phyloP scores from a whole-genome alignment of 768 basidiomycete species.

The Asterophora lycoperdoides region DNA sequence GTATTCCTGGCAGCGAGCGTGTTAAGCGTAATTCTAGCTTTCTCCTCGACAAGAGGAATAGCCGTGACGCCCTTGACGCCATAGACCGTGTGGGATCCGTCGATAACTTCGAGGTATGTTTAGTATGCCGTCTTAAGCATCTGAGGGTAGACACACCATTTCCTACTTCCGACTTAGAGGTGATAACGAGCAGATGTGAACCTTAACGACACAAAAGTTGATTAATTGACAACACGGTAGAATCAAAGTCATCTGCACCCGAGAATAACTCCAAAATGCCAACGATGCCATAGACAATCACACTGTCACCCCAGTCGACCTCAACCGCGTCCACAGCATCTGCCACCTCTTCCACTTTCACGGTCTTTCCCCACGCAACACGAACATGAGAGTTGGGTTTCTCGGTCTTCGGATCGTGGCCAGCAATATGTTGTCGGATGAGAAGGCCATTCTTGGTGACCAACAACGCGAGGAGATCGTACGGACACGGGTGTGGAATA shows the following conservation, averaged over 20 bases:
- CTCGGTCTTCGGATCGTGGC: constrained; percentile 16
- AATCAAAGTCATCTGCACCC: constrained; percentile 39
- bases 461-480: constrained; percentile 63
- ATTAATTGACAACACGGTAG: constrained; percentile 6
- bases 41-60: constrained; percentile 66
- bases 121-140: constrained; percentile 1
- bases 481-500: constrained; percentile 69
- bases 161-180: constrained; percentile 58
- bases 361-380: constrained; percentile 52
- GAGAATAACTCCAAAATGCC: constrained; percentile 71
- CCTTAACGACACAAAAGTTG: constrained; percentile 34
- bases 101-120: constrained; percentile 50
- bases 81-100: constrained; percentile 58
- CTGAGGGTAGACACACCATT: constrained; percentile 43
- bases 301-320: constrained; percentile 51
- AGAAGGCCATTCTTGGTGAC: constrained; percentile 60
- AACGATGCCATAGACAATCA: constrained; percentile 71
- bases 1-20: constrained; percentile 50
- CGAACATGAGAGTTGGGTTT: constrained; percentile 39
- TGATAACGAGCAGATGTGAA: constrained; percentile 74
- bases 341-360: constrained; percentile 49
- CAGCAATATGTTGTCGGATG: constrained; percentile 51
- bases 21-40: constrained; percentile 51
- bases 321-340: constrained; percentile 24
- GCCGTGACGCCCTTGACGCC: constrained; percentile 63